Evolutionary conservation across 2,329 filamentous ascomycete species (phyloP).

Genomic region (Fusarium sp.): DNA sequence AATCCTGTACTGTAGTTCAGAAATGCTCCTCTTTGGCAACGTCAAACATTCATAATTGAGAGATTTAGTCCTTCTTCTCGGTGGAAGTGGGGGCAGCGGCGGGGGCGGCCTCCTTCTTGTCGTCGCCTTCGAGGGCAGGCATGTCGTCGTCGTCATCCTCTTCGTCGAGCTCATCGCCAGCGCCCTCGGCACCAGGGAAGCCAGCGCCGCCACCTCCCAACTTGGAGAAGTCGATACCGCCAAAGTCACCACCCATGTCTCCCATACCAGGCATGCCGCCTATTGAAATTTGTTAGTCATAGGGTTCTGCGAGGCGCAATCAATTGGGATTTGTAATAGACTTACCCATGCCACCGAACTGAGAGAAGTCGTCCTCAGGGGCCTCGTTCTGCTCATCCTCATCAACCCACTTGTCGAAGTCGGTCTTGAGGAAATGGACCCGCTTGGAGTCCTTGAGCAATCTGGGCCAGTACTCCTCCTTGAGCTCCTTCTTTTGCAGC

Average conservation of each 20-base stretch:
- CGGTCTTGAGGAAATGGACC: conserved; percentile 95
- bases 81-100: conserved; percentile 46
- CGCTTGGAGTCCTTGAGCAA: conserved; percentile 91
- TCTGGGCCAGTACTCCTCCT: conserved; percentile 94
- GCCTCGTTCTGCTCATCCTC: conserved; percentile 98
- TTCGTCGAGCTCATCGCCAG: conserved; percentile 59
- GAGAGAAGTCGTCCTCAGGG: conserved; percentile 80
- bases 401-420: conserved; percentile 99
- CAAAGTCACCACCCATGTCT: conserved; percentile 71
- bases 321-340: conserved; percentile 30
- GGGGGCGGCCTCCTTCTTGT: conserved; percentile 52
- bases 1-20: conserved; percentile 34
- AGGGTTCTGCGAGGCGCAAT: not conserved
- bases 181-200: conserved; percentile 64
- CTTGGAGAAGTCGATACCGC: conserved; percentile 94
- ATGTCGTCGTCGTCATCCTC: conserved; percentile 83
- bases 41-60: conserved; percentile 28
- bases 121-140: conserved; percentile 79
- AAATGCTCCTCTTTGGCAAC: conserved; percentile 32
- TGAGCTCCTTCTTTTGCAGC: conserved; percentile 95
- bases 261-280: conserved; percentile 63
- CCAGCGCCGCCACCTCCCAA: conserved; percentile 70
- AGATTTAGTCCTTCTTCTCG: conserved; percentile 51
- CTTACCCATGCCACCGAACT: conserved; percentile 73
- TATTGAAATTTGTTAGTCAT: conserved; percentile 39